phyloP scores from a whole-genome alignment of 805 yeast species.

The Starmerella floris region DNA sequence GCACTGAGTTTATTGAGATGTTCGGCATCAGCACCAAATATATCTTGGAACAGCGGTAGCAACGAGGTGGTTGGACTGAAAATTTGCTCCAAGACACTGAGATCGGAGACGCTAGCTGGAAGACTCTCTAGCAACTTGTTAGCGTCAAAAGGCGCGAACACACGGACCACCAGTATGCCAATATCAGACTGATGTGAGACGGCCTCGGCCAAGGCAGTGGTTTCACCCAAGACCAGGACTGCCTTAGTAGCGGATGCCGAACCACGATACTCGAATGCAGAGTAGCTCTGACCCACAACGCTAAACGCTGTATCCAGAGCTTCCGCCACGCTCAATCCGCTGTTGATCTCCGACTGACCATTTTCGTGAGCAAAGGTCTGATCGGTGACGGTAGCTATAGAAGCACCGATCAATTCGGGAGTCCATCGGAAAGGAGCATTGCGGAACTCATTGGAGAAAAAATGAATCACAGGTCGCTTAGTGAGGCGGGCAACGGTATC shows the following conservation, averaged over 20 bases:
- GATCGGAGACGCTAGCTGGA: constrained; percentile 42
- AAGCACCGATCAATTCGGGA: constrained; percentile 19
- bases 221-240: constrained; percentile 51
- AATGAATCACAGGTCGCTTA: constrained; percentile 55
- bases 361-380: neutral
- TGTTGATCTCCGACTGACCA: neutral
- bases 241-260: constrained; percentile 35
- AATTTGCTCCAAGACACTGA: constrained; percentile 60
- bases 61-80: constrained; percentile 34
- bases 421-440: constrained; percentile 20
- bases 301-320: constrained; percentile 23
- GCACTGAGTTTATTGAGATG: constrained; percentile 20
- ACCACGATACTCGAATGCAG: constrained; percentile 35
- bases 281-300: constrained; percentile 28
- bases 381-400: constrained; percentile 13
- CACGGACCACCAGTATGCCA: constrained; percentile 46
- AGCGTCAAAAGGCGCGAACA: constrained; percentile 62
- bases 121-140: constrained; percentile 36
- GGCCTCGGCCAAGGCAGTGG: constrained; percentile 30
- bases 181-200: constrained; percentile 25
- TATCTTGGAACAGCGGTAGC: constrained; percentile 63
- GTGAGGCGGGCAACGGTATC: constrained; percentile 40
- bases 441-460: constrained; percentile 31
- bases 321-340: neutral
- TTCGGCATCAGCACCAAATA: constrained; percentile 41